Conservation (phyloP, 75 land plant genomes). For the Selaginella tamariscina region DNA sequence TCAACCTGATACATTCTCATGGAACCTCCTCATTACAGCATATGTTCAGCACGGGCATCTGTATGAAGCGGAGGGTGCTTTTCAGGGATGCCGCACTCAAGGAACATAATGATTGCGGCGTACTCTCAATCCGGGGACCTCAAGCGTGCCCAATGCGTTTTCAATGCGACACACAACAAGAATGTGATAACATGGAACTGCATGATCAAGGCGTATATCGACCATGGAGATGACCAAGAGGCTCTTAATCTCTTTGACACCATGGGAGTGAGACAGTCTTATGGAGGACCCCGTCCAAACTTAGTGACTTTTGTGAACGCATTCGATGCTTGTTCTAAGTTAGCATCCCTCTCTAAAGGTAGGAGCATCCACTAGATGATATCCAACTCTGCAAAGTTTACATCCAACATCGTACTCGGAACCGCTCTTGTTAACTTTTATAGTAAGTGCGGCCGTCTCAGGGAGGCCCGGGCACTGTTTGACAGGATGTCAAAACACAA, state of each 20-base stretch:
- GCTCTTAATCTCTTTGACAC: neutral
- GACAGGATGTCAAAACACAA: neutral
- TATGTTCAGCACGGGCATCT: neutral
- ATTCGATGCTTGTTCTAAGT: neutral
- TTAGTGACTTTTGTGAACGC: neutral
- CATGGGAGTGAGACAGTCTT: neutral
- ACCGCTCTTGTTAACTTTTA: neutral
- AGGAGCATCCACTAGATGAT: neutral
- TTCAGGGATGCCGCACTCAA: neutral
- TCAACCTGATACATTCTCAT: neutral
- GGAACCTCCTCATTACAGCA: neutral
- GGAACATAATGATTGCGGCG: neutral
- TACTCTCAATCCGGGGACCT: neutral
- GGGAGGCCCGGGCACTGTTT: neutral
- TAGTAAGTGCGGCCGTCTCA: neutral
- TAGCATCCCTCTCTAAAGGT: neutral
- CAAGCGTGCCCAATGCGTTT: neutral
- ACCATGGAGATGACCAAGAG: neutral
- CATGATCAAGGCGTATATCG: neutral
- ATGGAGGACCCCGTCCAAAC: neutral
- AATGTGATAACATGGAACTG: neutral
- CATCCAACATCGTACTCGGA: neutral
- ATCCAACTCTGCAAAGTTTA: neutral
- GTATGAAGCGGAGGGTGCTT: neutral
- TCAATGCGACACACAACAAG: neutral